Evolutionary conservation across 805 yeast genomes (phyloP), one percentile per base, ranked within the genome.

Genomic region (Priceomyces carsonii): DNA sequence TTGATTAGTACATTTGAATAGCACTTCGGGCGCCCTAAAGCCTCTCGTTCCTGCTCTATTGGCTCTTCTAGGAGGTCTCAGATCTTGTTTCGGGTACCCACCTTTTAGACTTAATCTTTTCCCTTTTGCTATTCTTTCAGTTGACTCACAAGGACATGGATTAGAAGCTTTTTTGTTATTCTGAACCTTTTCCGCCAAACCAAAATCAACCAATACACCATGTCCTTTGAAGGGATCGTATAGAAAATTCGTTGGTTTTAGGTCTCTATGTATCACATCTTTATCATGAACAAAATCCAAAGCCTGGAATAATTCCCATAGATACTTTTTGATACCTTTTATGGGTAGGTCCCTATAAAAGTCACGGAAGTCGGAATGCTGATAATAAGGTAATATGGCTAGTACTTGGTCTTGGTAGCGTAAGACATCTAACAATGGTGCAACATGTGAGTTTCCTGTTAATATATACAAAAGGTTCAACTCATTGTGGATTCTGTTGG

Each of bases 31-130:
- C 0, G 97, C 96, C 47, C 97, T 71, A 53, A 89, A 89, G 0
- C 97, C 97, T 48, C 97, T 72, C 1, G 97, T 89, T 6, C 97
- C 97, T 12, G 99, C 99, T 49, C 99, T 79, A 52, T 93, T 93
- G 0, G 98, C 98, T 38, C 99, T 74, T 50, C 95, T 74, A 1
- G 93, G 86, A 0, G 95, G 85, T 48, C 98, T 71, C 32, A 78
- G 77, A 63, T 93, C 99, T 49, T 85, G 86, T 54, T 87, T 88
- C 7, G 89, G 84, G 53, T 85, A 88, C 1, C 96, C 59, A 1
- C 72, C 71, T 47, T 70, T 63, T 22, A 69, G 44, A 35, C 53
- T 57, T 18, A 56, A 40, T 39, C 62, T 39, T 32, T 58, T 57
- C 8, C 33, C 32, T 9, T 26, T 18, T 10, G 18, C 32, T 15